Evolutionary conservation across 129 eudicot species (phyloP), one percentile per base, ranked within the genome.

Genomic region (Calendula officinalis): DNA sequence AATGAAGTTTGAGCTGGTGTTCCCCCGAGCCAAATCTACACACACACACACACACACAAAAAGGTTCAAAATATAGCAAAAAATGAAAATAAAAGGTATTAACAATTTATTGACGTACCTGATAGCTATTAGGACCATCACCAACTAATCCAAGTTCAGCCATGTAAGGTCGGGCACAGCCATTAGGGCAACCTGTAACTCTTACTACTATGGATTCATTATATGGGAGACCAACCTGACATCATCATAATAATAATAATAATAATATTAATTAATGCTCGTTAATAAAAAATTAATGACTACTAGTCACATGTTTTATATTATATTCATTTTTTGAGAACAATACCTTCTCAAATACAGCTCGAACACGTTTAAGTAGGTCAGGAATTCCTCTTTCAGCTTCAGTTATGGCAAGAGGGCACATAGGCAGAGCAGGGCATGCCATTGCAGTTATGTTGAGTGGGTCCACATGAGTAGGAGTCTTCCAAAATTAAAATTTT

Each of bases 131-230:
- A 66, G 99, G 97, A 59, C 97, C 99, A 83, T 94, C 99, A 75
- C 99, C 99, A 73, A 94, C 99, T 43, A 94, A 79, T 60, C 99
- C 99, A 50, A 94, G 90, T 75, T 94, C 99, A 78, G 99, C 99
- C 99, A 94, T 94, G 89, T 94, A 94, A 15, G 99, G 99, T 42
- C 99, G 82, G 27, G 99, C 97, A 78, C 99, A 94, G 5, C 99
- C 99, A 54, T 94, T 94, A 34, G 99, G 99, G 77, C 99, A 94
- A 45, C 99, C 99, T 11, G 99, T 94, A 64, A 94, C 68, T 81
- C 99, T 88, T 59, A 94, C 80, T 53, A 94, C 97, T 70, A 94
- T 79, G 11, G 99, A 81, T 63, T 94, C 95, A 5, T 74, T 85
- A 76, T 88, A 83, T 54, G 83, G 78, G 64, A 94, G 95, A 50